These are phyloP conservation scores for Pseudozyma hubeiensis DNA, from an alignment of 1,284 basidiomycete genomes.

Conservation along the genomic window DNA sequence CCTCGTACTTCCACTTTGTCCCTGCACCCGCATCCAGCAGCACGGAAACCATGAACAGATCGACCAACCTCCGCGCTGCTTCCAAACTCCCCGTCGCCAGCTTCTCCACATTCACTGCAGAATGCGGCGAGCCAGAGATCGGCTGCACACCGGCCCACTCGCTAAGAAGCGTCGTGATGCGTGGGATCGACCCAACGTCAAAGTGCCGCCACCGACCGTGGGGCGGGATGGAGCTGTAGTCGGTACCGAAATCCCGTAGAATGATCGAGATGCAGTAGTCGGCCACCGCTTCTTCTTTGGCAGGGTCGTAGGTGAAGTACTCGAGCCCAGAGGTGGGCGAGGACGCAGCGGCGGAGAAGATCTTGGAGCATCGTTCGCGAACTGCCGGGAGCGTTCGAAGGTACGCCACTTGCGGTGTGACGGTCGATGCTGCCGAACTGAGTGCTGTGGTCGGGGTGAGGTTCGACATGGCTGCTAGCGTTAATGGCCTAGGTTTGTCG, in stretches of 20 bases:
- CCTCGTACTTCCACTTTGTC: slow-evolving; percentile 81
- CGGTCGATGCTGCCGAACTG: slow-evolving; percentile 3
- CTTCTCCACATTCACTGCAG: background rate
- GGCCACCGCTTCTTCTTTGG: slow-evolving; percentile 79
- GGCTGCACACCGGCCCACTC: slow-evolving; percentile 26
- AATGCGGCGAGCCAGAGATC: background rate
- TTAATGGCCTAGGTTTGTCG: background rate
- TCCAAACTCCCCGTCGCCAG: slow-evolving; percentile 35
- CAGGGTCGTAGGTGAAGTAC: slow-evolving; percentile 86
- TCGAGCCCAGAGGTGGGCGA: slow-evolving; percentile 75
- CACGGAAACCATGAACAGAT: slow-evolving; percentile 92
- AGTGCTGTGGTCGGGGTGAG: background rate
- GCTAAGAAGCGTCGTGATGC: slow-evolving; percentile 49
- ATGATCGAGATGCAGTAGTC: slow-evolving; percentile 86
- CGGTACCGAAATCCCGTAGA: slow-evolving; percentile 83
- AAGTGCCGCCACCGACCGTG: slow-evolving; percentile 93
- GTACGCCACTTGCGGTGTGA: slow-evolving; percentile 68
- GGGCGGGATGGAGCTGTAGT: slow-evolving; percentile 82
- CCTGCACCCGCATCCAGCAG: slow-evolving; percentile 94
- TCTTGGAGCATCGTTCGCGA: slow-evolving; percentile 82
- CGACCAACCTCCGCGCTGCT: slow-evolving; percentile 75
- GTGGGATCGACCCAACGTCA: slow-evolving; percentile 51
- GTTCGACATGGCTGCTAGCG: background rate
- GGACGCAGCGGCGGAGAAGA: slow-evolving; percentile 77
- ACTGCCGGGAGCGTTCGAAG: slow-evolving; percentile 88